These are phyloP conservation scores for Penicillium sp. DNA, from an alignment of 2,329 filamentous ascomycete genomes.

Conservation along the genomic window DNA sequence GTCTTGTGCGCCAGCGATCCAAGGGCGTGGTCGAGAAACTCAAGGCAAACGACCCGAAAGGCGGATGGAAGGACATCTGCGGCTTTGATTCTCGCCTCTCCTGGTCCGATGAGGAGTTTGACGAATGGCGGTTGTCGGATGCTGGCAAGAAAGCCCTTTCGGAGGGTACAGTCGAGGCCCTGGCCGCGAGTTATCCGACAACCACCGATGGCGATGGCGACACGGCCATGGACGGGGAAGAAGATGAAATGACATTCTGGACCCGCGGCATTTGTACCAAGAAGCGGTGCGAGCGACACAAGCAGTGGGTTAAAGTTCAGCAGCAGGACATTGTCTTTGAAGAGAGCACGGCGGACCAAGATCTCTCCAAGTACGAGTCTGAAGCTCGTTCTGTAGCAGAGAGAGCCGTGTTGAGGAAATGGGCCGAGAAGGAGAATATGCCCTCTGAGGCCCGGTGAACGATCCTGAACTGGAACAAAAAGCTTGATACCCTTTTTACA, in stretches of 20 bases:
- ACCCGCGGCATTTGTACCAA: constrained; percentile 47
- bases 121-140: constrained; percentile 44
- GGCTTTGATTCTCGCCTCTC: constrained; percentile 48
- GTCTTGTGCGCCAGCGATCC: constrained; percentile 41
- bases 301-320: constrained; percentile 48
- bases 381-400: constrained; percentile 45
- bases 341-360: constrained; percentile 38
- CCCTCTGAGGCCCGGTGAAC: constrained; percentile 16
- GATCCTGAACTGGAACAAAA: constrained; percentile 2
- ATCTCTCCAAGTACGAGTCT: constrained; percentile 40
- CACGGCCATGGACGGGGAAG: constrained; percentile 33
- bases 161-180: constrained; percentile 36
- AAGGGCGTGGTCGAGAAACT: constrained; percentile 45
- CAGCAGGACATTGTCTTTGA: constrained; percentile 47
- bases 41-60: constrained; percentile 46
- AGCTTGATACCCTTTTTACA: constrained; percentile 29
- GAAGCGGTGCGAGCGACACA: constrained; percentile 49
- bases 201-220: constrained; percentile 34
- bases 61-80: constrained; percentile 49
- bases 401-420: constrained; percentile 43
- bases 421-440: constrained; percentile 35
- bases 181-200: constrained; percentile 26
- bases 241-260: constrained; percentile 32
- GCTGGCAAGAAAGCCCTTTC: constrained; percentile 40
- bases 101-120: constrained; percentile 50